phyloP scores from a whole-genome alignment of 371 early-diverging fungal genomes.

The Saksenaea oblongispora region DNA sequence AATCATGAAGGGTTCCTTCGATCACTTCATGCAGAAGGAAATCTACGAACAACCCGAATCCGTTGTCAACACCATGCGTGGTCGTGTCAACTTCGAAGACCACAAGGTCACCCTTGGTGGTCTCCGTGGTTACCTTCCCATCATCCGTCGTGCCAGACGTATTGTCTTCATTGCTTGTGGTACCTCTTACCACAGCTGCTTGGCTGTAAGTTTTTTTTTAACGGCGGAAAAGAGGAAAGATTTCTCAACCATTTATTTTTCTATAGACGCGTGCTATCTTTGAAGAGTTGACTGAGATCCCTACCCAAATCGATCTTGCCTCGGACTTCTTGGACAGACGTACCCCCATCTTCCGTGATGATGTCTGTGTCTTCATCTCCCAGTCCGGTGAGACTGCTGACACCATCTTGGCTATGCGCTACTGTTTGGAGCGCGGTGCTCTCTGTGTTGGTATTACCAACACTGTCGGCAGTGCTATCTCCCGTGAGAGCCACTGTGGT shows the following conservation, averaged over 20 bases:
- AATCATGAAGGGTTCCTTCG: slow-evolving; percentile 96
- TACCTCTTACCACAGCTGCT: slow-evolving; percentile 92
- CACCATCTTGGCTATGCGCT: slow-evolving; percentile 94
- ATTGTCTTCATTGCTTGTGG: slow-evolving; percentile 98
- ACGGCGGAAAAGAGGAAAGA: not conserved
- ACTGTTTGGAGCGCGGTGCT: slow-evolving; percentile 96
- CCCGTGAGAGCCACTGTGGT: slow-evolving; percentile 98
- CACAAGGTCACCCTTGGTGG: slow-evolving; percentile 91
- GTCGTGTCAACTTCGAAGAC: slow-evolving; percentile 95
- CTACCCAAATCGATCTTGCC: slow-evolving; percentile 90
- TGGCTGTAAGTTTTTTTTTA: slow-evolving; percentile 70
- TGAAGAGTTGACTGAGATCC: slow-evolving; percentile 97
- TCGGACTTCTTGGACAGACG: slow-evolving; percentile 95
- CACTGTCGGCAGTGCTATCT: slow-evolving; percentile 95
- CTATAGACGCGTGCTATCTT: slow-evolving; percentile 88
- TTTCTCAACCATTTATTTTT: not conserved
- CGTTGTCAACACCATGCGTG: slow-evolving; percentile 99
- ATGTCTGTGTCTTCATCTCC: slow-evolving; percentile 97
- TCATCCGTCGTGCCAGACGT: slow-evolving; percentile 91
- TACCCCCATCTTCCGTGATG: slow-evolving; percentile 95
- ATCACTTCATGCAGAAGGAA: slow-evolving; percentile 99
- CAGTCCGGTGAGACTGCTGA: slow-evolving; percentile 99
- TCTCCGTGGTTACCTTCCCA: slow-evolving; percentile 84
- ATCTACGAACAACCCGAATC: slow-evolving; percentile 99
- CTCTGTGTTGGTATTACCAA: slow-evolving; percentile 98